These are phyloP conservation scores for Boletus fagicola DNA, from an alignment of 768 basidiomycete genomes.

Conservation along the genomic window DNA sequence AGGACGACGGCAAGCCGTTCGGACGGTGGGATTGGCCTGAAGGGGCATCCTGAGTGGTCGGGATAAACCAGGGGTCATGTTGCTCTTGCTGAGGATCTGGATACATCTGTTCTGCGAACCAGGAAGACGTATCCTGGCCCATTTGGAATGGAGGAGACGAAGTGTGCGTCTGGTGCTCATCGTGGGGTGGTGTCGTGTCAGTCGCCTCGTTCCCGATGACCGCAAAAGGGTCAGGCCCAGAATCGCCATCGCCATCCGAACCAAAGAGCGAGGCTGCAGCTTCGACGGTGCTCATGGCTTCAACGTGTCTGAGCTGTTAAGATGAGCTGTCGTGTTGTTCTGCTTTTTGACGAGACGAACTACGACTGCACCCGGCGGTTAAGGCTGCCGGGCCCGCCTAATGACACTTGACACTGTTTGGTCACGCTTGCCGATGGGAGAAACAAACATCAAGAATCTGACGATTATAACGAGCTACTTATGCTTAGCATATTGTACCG, in stretches of 20 bases:
- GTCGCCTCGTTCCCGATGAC: slow-evolving; percentile 45
- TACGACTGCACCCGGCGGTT: neutral
- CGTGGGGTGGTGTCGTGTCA: slow-evolving; percentile 30
- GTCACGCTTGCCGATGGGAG: slow-evolving; percentile 20
- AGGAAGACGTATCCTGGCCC: slow-evolving; percentile 39
- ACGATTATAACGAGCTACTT: no score
- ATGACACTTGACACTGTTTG: slow-evolving; percentile 23
- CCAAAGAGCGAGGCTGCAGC: slow-evolving; percentile 83
- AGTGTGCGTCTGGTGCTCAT: slow-evolving; percentile 23
- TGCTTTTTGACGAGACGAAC: slow-evolving; percentile 12
- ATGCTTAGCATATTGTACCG: slow-evolving; percentile 19
- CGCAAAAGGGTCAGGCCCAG: slow-evolving; percentile 62
- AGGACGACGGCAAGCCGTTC: slow-evolving; percentile 14
- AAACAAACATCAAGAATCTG: neutral
- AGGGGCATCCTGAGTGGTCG: slow-evolving; percentile 18
- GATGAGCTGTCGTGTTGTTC: slow-evolving; percentile 6
- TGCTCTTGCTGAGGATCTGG: slow-evolving; percentile 26
- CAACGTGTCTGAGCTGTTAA: slow-evolving; percentile 29
- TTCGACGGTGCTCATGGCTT: slow-evolving; percentile 63
- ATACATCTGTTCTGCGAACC: slow-evolving; percentile 38
- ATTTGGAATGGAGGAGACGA: slow-evolving; percentile 28
- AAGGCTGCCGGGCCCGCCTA: slow-evolving; percentile 6
- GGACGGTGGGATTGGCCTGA: slow-evolving; percentile 15
- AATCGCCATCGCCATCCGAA: slow-evolving; percentile 53
- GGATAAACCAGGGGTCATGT: slow-evolving; percentile 29